These are phyloP conservation scores for Fusarium sp. DNA, from an alignment of 2,329 filamentous ascomycete species.

Conservation along the genomic window DNA sequence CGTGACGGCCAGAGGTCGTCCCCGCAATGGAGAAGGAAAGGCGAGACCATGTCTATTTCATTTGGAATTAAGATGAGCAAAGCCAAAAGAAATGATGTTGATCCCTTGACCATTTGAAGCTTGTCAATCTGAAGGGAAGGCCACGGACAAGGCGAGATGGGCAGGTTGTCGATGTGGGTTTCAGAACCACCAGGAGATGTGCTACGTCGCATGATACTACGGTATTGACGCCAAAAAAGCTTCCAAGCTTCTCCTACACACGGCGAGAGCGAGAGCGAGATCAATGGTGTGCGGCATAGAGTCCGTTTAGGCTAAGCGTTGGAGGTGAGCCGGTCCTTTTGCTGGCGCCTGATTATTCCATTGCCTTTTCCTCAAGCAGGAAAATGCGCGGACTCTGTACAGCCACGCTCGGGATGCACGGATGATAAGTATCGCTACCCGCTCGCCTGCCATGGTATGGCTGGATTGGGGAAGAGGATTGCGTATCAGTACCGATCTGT, in stretches of 20 bases:
- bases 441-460: not conserved
- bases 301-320: not conserved
- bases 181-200: not conserved
- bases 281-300: not conserved
- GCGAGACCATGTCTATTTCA: conserved; percentile 28
- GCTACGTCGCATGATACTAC: not conserved
- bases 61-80: conserved; percentile 27
- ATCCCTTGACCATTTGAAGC: conserved; percentile 2
- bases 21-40: conserved; percentile 14
- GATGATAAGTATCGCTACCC: conserved; percentile 17
- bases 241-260: not conserved
- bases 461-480: conserved; percentile 3
- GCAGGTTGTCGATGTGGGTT: not conserved
- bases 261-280: not conserved
- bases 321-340: not conserved
- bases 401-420: conserved; percentile 38
- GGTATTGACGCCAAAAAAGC: not conserved
- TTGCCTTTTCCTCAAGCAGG: conserved; percentile 15
- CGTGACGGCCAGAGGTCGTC: conserved; percentile 20
- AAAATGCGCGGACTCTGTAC: conserved; percentile 13
- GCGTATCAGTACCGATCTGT: conserved; percentile 8
- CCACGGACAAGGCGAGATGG: not conserved
- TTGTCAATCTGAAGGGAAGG: conserved; percentile 2
- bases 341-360: conserved; percentile 10
- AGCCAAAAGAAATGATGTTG: conserved; percentile 19